Conservation (phyloP, 805 yeast species). For the Zygoascus bituminiphila region DNA sequence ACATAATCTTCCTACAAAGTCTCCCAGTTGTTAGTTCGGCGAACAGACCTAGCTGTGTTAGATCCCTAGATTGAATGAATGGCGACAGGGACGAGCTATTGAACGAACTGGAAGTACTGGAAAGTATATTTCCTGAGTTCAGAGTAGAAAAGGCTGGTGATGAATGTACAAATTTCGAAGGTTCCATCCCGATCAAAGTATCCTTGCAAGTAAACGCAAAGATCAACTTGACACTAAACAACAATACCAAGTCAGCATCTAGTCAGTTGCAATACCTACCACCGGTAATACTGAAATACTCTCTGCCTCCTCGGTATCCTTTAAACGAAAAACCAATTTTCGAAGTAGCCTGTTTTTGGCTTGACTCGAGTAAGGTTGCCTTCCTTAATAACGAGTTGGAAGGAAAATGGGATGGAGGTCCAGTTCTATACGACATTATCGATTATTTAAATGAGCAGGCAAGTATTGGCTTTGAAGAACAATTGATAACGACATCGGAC, state of each 20-base stretch:
- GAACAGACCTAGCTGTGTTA: no score
- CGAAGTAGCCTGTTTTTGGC: conserved; percentile 10
- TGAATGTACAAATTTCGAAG: conserved; percentile 8
- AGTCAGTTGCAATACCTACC: conserved; percentile 9
- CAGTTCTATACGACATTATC: conserved; percentile 12
- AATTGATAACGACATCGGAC: not conserved
- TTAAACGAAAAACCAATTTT: conserved; percentile 7
- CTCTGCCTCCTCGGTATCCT: conserved; percentile 14
- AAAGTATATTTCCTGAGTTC: conserved; percentile 18
- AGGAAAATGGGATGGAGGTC: conserved; percentile 11
- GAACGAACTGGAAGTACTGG: conserved; percentile 13
- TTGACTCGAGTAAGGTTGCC: not conserved
- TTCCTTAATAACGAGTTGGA: conserved; percentile 1
- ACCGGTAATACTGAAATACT: conserved; percentile 11
- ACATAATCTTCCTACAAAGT: no score
- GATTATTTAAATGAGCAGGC: conserved; percentile 8
- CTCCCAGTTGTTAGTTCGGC: no score
- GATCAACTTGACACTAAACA: not conserved
- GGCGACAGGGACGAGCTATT: conserved; percentile 7
- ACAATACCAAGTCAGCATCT: not conserved
- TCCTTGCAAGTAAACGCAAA: conserved; percentile 3
- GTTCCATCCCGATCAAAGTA: conserved; percentile 3
- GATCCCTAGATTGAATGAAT: no score
- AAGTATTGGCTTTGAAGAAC: not conserved
- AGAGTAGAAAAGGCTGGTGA: not conserved